Base-by-base conservation (phyloP, 1,284 basidiomycete genomes). In the Pascua guehoae region DNA sequence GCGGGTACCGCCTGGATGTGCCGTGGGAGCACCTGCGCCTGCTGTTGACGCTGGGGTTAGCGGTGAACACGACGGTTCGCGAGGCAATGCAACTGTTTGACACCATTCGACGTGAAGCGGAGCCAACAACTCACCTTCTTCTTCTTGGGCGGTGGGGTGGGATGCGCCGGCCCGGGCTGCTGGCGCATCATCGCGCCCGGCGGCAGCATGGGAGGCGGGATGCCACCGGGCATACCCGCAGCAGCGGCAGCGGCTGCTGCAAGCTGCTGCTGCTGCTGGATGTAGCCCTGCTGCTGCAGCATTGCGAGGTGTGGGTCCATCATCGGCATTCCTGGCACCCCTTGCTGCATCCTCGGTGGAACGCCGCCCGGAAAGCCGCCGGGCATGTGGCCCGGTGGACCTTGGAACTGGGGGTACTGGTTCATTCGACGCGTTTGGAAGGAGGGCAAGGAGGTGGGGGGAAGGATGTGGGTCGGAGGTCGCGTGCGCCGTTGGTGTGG, bases 251-350 rank as follows among this genome's bases (percentile, higher is more conserved):
- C 38, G 49, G 47, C 10, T 4, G 54, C 54, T 7, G 57, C 54
- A 14, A 57, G 58, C 46, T 63, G 61, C 52, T 58, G 56, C 41
- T 66, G 61, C 58, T 64, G 62, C 16, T 46, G 46, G 4, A 51
- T 47, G 37, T 45, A 54, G 17, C 38, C 12, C 43, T 62, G 64
- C 17, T 58, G 50, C 42, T 60, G 58, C 38, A 64, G 39, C 51
- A 61, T 51, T 17, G 60, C 58, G 44, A 63, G 56, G 38, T 64
- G 50, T 37, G 46, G 46, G 32, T 47, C 47, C 47, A 49, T 46
- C 49, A 58, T 54, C 24, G 49, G 53, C 41, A 48, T 44, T 7
- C 53, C 49, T 18, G 49, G 53, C 41, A 48, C 40, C 7, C 53
- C 49, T 18, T 17, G 40, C 8, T 47, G 41, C 53, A 47, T 51